A percentile compares a stretch with the other conserved stretches of the same genome.
These are phyloP conservation scores for Botrytis fabae DNA, from an alignment of 2,329 filamentous ascomycete genomes.

Conservation along the genomic window DNA sequence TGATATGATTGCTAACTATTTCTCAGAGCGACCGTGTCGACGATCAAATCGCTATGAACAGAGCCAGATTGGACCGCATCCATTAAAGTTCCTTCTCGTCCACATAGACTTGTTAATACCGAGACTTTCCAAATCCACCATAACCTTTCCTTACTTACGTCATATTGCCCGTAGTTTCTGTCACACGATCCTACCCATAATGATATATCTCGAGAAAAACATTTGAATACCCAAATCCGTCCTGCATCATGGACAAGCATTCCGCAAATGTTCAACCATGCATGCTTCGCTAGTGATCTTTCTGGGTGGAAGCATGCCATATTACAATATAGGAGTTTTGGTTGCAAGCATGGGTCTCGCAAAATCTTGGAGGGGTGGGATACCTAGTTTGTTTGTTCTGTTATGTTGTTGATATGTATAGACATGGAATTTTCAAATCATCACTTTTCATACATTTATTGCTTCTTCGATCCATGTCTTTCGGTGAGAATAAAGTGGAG, in stretches of 20 bases:
- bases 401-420: neutral
- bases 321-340: slow-evolving; percentile 12
- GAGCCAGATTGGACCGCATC: slow-evolving; percentile 49
- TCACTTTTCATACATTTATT: neutral
- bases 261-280: neutral
- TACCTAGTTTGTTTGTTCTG: neutral
- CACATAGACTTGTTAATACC: neutral
- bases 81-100: slow-evolving; percentile 25
- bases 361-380: neutral
- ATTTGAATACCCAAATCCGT: neutral
- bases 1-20: slow-evolving; percentile 37
- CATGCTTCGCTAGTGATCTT: neutral
- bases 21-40: slow-evolving; percentile 77
- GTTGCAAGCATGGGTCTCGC: neutral
- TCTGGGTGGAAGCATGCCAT: neutral
- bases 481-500: neutral
- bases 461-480: no score
- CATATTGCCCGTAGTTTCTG: neutral
- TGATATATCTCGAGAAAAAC: neutral
- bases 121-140: neutral
- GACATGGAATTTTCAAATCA: neutral
- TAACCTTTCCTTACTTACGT: neutral
- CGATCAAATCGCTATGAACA: slow-evolving; percentile 77
- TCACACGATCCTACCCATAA: neutral
- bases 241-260: neutral